These are phyloP conservation scores for Acacia confusa DNA, from an alignment of 306 rosid genomes.

Conservation along the genomic window DNA sequence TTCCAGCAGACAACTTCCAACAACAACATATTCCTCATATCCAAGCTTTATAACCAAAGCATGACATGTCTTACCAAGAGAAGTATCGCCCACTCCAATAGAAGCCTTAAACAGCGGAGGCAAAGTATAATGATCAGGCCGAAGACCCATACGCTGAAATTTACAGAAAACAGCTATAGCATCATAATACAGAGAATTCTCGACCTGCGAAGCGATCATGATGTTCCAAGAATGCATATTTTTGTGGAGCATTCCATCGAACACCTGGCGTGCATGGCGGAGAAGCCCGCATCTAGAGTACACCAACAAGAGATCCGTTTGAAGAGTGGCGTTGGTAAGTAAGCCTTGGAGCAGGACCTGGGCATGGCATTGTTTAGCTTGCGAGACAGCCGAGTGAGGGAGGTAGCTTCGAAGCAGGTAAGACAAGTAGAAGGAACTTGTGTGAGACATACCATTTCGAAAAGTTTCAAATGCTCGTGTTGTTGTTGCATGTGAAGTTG, in stretches of 20 bases:
- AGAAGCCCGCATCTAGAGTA: conserved; percentile 47
- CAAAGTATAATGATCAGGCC: conserved; percentile 65
- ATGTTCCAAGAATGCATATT: conserved; percentile 82
- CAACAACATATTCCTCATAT: conserved; percentile 47
- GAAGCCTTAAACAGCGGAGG: conserved; percentile 57
- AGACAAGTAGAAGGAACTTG: conserved; percentile 36
- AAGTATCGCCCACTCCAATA: conserved; percentile 38
- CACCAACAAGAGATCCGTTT: conserved; percentile 59
- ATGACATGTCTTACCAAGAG: conserved; percentile 53
- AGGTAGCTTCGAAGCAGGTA: conserved; percentile 48
- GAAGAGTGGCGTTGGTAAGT: conserved; percentile 49
- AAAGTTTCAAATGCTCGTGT: background rate
- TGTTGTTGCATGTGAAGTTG: too few relatives aligned
- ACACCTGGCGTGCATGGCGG: conserved; percentile 51
- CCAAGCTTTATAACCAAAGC: conserved; percentile 61
- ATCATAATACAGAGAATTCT: conserved; percentile 36
- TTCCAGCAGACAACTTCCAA: conserved; percentile 56
- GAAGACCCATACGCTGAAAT: conserved; percentile 36
- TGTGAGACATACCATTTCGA: conserved; percentile 31
- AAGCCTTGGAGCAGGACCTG: conserved; percentile 54
- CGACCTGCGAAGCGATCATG: conserved; percentile 52
- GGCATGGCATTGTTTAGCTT: conserved; percentile 61
- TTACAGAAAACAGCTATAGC: conserved; percentile 37
- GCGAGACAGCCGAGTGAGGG: conserved; percentile 33
- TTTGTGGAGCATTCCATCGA: conserved; percentile 52